Base-by-base conservation (phyloP, 73 alveolate genomes). In the Paramecium biaurelia region DNA sequence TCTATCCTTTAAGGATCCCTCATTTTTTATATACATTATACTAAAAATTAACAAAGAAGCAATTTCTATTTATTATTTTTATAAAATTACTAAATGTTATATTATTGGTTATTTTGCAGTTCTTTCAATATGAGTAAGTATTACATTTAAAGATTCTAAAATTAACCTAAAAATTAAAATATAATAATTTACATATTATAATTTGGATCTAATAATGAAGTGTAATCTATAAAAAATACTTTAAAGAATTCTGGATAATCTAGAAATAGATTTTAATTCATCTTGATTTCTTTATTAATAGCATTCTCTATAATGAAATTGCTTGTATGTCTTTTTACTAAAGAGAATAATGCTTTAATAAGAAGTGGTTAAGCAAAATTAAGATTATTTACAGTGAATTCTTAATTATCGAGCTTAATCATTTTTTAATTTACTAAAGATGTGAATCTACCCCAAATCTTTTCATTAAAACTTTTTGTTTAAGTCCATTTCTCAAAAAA, bases 401-500 rank as follows among this genome's bases (percentile, higher is more conserved):
- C 84, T 9, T 30, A 10, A 63, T 63, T 63, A 12, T 63, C 84
- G 0, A 63, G 45, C 8, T 32, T 63, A 9, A 63, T 63, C 84
- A 63, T 30, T 32, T 63, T 63, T 63, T 63, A 12, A 30, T 63
- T 30, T 0, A 63, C 84, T 30, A 63, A n/a, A 12, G 45, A 26
- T 3, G 84, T 30, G 28, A 63, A 63, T 10, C 84, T 26, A 30
- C 45, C 41, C 84, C 84, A 63, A 2, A 63, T 63, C 26, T 63
- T 63, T 7, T 63, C 45, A 26, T 63, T 63, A 24, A 30, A 63
- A 26, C 41, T 32, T 63, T 63, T 63, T 0, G 84, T 30, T 26
- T 63, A 24, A 26, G 84, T 63, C 84, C 84, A 63, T 63, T 63
- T 63, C 14, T 63, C 84, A 63, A 63, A 63, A 63, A 12, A 63